These are phyloP conservation scores for Verticillium tricorpus DNA, from an alignment of 2,329 filamentous ascomycete genomes.

Conservation along the genomic window DNA sequence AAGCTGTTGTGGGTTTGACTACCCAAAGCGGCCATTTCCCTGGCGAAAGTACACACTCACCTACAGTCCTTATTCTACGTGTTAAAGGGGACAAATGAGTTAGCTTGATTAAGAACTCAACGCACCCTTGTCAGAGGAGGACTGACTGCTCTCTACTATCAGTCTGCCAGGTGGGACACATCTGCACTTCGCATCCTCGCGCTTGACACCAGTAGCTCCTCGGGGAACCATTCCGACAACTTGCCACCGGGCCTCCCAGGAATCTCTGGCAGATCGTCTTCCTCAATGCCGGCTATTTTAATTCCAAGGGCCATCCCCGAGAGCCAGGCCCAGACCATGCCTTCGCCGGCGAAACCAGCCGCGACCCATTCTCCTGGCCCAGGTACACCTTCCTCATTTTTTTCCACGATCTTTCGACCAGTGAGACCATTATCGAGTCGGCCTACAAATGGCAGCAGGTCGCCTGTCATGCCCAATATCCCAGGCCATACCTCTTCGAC, in stretches of 20 bases:
- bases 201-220: constrained; percentile 26
- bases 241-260: constrained; percentile 30
- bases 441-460: constrained; percentile 12
- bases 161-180: constrained; percentile 27
- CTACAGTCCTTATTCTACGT: too few relatives aligned
- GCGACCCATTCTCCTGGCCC: constrained; percentile 43
- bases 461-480: constrained; percentile 14
- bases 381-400: constrained; percentile 12
- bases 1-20: too few relatives aligned
- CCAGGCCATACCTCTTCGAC: constrained; percentile 13
- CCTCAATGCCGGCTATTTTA: constrained; percentile 37
- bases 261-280: constrained; percentile 19
- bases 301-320: constrained; percentile 41
- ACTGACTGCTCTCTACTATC: background rate
- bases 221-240: constrained; percentile 36
- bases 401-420: constrained; percentile 39
- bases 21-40: too few relatives aligned
- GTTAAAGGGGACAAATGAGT: too few relatives aligned
- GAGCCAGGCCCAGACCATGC: constrained; percentile 51
- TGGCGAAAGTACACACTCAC: too few relatives aligned
- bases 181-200: constrained; percentile 29
- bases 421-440: background rate
- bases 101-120: too few relatives aligned
- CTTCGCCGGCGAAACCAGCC: constrained; percentile 46
- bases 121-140: too few relatives aligned